phyloP scores from a whole-genome alignment of 192 early-diverging fungal genomes.

The Coemansia sp. region DNA sequence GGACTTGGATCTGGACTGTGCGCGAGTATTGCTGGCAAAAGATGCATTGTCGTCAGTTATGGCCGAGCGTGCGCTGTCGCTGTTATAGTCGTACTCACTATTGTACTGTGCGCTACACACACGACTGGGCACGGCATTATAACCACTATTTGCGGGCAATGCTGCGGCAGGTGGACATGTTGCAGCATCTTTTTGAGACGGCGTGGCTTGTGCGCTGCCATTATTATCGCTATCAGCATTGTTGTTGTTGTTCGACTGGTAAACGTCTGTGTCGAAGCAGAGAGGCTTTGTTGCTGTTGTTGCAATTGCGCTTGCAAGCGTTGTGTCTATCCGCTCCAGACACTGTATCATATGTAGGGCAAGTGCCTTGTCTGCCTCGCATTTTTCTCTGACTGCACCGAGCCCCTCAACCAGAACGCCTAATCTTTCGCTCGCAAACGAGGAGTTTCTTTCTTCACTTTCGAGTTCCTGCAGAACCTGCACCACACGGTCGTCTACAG shows the following conservation, averaged over 20 bases:
- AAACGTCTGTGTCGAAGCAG: not conserved
- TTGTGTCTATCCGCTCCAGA: slow-evolving; percentile 16
- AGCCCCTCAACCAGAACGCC: slow-evolving; percentile 13
- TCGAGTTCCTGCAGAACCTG: slow-evolving; percentile 9
- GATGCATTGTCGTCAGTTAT: not conserved
- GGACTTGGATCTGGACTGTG: not conserved
- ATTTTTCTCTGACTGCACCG: slow-evolving; percentile 14
- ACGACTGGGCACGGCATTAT: not conserved
- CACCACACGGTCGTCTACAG: slow-evolving; percentile 8
- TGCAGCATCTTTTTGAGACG: not conserved
- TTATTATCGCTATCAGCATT: too few relatives aligned
- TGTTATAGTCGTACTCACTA: slow-evolving; percentile 6
- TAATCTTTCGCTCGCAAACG: slow-evolving; percentile 3
- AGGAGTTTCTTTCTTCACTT: not conserved
- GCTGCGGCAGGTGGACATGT: not conserved
- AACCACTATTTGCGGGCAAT: not conserved
- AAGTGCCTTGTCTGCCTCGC: slow-evolving; percentile 13
- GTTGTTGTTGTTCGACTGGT: not conserved
- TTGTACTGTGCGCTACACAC: not conserved
- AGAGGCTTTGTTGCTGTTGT: not conserved
- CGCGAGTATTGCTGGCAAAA: slow-evolving; percentile 6
- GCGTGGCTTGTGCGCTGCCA: not conserved
- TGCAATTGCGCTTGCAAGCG: slow-evolving; percentile 11
- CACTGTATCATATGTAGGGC: slow-evolving; percentile 14
- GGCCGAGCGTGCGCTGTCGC: not conserved